phyloP scores from a whole-genome alignment of 2,329 filamentous ascomycete species.

The Pseudovirgaria hyperparasitica region DNA sequence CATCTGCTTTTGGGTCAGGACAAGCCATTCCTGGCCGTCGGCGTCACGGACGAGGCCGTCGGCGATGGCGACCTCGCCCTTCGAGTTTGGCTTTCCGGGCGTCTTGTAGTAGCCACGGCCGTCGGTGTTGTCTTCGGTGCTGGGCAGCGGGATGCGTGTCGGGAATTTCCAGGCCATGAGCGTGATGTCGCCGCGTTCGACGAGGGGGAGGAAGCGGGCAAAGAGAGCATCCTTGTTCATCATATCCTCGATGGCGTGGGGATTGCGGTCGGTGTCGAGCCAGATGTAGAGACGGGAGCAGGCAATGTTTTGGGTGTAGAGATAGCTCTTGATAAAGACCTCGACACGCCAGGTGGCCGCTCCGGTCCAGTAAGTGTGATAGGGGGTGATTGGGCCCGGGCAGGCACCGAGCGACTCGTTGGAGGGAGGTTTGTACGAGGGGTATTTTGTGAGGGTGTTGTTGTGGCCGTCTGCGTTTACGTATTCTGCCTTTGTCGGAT shows the following conservation, averaged over 20 bases:
- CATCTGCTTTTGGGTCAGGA: conserved; percentile 42
- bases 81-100: conserved; percentile 29
- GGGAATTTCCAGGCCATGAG: conserved; percentile 43
- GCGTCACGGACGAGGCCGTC: conserved; percentile 39
- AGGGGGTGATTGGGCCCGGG: conserved; percentile 42
- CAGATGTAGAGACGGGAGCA: conserved; percentile 42
- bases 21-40: conserved; percentile 39
- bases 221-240: conserved; percentile 39
- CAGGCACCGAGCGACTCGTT: conserved; percentile 36
- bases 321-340: conserved; percentile 43
- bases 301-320: conserved; percentile 44
- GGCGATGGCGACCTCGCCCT: conserved; percentile 31
- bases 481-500: conserved; percentile 30
- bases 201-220: conserved; percentile 39
- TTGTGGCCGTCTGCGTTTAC: conserved; percentile 28
- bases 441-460: conserved; percentile 25
- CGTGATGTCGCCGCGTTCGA: conserved; percentile 39
- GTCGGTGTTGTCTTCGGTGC: conserved; percentile 33
- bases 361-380: conserved; percentile 45
- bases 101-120: conserved; percentile 37
- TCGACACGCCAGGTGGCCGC: conserved; percentile 45
- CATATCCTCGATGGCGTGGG: conserved; percentile 38
- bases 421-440: conserved; percentile 20
- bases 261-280: conserved; percentile 41
- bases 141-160: conserved; percentile 37